Evolutionary conservation across 768 basidiomycete genomes (phyloP).

Genomic region (Suillus tomentosus): DNA sequence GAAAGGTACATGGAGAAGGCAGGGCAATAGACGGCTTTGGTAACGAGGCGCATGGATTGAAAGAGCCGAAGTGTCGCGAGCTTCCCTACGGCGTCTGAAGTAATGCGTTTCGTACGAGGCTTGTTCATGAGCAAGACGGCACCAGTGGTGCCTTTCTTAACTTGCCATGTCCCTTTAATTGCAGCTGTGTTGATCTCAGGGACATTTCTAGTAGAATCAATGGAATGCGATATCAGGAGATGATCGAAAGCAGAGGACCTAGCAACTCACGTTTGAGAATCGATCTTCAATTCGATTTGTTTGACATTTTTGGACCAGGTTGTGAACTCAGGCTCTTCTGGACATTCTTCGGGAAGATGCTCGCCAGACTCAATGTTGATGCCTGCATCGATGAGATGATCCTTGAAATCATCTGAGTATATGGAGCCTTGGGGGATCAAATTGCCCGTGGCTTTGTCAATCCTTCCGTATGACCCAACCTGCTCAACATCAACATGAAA

Average conservation of each 20-base stretch:
- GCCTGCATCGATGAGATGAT: background rate
- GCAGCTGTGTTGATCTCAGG: background rate
- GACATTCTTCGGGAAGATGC: background rate
- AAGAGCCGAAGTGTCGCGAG: background rate
- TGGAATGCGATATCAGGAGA: background rate
- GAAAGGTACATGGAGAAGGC: constrained; percentile 1
- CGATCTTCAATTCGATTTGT: background rate
- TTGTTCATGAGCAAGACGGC: constrained; percentile 1
- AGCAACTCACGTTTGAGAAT: background rate
- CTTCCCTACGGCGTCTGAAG: background rate
- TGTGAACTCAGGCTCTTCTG: background rate
- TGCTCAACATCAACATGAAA: background rate
- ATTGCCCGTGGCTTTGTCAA: background rate
- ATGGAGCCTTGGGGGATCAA: background rate
- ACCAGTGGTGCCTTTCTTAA: background rate
- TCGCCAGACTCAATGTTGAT: background rate
- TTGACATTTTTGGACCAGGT: constrained; percentile 2
- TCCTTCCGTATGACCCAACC: constrained; percentile 5
- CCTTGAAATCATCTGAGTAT: background rate
- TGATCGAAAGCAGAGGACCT: background rate
- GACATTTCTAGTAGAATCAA: background rate
- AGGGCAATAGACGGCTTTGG: background rate
- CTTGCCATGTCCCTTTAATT: constrained; percentile 2
- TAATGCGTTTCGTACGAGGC: background rate
- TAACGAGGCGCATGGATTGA: background rate